phyloP scores from a whole-genome alignment of 2,329 filamentous ascomycete genomes.

The Alternaria burnsii region DNA sequence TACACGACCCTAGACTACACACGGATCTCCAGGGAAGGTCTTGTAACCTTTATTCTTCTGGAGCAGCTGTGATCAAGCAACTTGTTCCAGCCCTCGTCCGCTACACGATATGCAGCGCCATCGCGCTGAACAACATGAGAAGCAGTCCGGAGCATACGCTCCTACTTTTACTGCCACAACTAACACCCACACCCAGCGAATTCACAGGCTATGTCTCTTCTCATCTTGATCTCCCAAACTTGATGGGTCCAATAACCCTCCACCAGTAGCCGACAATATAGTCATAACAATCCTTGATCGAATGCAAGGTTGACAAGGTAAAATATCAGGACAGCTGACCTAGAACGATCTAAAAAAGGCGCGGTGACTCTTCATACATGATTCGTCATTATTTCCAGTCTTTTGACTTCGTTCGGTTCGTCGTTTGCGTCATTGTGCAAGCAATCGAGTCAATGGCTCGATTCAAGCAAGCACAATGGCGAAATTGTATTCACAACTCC shows the following conservation, averaged over 20 bases:
- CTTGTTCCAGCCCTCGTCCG: no score
- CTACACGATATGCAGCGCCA: no score
- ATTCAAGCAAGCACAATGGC: background rate
- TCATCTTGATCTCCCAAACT: no score
- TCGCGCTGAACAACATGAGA: no score
- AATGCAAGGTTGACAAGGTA: background rate
- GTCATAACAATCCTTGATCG: rapidly evolving
- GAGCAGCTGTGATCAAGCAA: no score
- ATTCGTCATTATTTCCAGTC: background rate
- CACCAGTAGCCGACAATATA: background rate
- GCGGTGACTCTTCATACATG: background rate
- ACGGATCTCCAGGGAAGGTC: no score
- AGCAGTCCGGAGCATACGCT: no score
- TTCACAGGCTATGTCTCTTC: no score
- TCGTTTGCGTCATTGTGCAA: background rate
- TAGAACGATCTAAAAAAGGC: background rate
- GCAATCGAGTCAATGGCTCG: background rate
- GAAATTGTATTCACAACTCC: background rate
- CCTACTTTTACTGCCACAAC: no score
- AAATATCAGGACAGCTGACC: background rate
- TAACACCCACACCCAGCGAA: no score
- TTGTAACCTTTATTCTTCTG: no score
- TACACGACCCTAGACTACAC: background rate
- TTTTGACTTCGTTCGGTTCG: background rate
- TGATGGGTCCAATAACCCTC: rapidly evolving